Base-by-base conservation (phyloP, 768 basidiomycete genomes). In the Mrakia frigida region DNA sequence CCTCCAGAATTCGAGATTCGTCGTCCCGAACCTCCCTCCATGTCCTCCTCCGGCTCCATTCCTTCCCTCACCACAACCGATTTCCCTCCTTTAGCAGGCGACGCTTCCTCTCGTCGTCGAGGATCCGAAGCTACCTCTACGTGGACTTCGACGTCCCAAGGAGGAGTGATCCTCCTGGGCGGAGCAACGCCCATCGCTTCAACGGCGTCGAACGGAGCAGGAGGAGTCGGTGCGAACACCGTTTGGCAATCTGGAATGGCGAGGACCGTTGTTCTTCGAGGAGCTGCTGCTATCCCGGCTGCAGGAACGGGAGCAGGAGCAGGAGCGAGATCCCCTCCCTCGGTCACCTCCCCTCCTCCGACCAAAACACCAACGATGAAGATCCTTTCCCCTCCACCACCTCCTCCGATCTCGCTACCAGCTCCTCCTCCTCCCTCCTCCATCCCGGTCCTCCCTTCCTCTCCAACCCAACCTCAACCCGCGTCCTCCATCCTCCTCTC, bases 1-100 rank as follows among this genome's bases (percentile, higher is more conserved):
- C 13, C 31, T 21, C 16, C 41, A 76, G 75, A 77, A n/a, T 77
- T 77, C 28, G 70, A 73, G 46, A 33, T 77, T 28, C 72, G 56
- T n/a, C 76, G 71, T 2, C 76, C 76, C 9, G 76, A 76, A 25
- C 73, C 70, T 33, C 53, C 53, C 25, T 56, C 73, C 10, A 41
- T 67, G 25, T 28, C 61, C 25, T 46, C 43, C 6, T 35, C 46
- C 18, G 43, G 65, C 28, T 61, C 74, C 13, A 28, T 41, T 6
- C 61, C 63, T 16, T 63, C 56, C 31, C 56, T 75, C 9, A 70
- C 53, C 23, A 69, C 56, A 21, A 61, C 69, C 39, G 74, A 75
- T 39, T 75, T 75, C 46, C 74, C 74, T n/a, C 74, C 74, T 25
- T 39, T 75, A 10, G 69, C 74, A 25, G 56, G 39, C n/a, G 23